Evolutionary conservation across 2,329 filamentous ascomycete species (phyloP).

Genomic region (Pseudogymnoascus sp.): DNA sequence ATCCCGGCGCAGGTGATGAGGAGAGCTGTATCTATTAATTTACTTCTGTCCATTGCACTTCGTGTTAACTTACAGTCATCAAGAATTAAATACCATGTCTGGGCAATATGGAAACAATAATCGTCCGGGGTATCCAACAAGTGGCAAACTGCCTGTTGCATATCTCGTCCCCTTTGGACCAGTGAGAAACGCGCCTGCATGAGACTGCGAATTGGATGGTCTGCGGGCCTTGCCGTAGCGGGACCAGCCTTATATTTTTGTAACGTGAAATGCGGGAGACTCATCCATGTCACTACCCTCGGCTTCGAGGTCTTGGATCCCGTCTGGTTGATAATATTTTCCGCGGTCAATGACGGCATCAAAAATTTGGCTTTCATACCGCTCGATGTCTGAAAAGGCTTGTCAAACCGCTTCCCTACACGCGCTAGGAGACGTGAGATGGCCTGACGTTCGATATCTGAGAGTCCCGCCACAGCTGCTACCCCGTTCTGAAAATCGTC

Average conservation of each 20-base stretch:
- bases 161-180: constrained; percentile 35
- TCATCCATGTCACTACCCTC: constrained; percentile 19
- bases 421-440: constrained; percentile 16
- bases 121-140: constrained; percentile 30
- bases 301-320: constrained; percentile 10
- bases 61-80: constrained; percentile 34
- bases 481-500: neutral
- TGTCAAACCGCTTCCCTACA: constrained; percentile 17
- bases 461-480: constrained; percentile 10
- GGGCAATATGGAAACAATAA: constrained; percentile 42
- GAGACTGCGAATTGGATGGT: constrained; percentile 39
- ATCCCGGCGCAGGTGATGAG: constrained; percentile 39
- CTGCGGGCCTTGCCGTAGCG: constrained; percentile 25
- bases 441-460: constrained; percentile 14
- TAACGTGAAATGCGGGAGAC: constrained; percentile 41
- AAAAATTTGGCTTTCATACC: constrained; percentile 16
- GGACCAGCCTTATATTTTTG: constrained; percentile 36
- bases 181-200: constrained; percentile 39
- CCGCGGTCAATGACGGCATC: constrained; percentile 17
- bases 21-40: constrained; percentile 20
- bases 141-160: constrained; percentile 41
- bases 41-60: neutral
- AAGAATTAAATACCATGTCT: constrained; percentile 42
- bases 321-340: constrained; percentile 13
- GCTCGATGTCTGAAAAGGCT: constrained; percentile 17